A percentile compares a stretch with the other conserved stretches of the same genome.
phyloP scores from a whole-genome alignment of 192 early-diverging fungal genomes.

The Diversispora eburnea region DNA sequence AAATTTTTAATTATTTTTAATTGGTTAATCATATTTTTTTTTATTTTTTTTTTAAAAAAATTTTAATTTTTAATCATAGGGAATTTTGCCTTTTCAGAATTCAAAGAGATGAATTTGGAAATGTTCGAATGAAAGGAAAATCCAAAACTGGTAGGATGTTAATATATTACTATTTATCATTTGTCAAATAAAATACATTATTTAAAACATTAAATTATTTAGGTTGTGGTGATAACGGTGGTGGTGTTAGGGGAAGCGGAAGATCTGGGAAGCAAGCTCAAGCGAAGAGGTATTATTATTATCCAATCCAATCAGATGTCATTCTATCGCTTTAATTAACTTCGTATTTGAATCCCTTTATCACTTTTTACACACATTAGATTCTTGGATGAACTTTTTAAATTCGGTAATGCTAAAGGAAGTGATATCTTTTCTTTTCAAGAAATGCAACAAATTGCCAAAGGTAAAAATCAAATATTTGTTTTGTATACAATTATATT shows the following conservation, averaged over 20 bases:
- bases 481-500: background rate
- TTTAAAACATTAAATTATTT: too few species aligned
- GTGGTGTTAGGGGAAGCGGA: conserved; percentile 14
- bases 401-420: conserved; percentile 52
- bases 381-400: conserved; percentile 61
- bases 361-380: conserved; percentile 4
- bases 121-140: background rate
- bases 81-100: conserved; percentile 61
- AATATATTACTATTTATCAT: conserved; percentile 33
- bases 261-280: conserved; percentile 29
- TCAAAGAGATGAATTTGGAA: conserved; percentile 26
- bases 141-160: conserved; percentile 38
- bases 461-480: conserved; percentile 31
- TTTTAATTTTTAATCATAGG: conserved; percentile 53
- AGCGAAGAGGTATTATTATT: conserved; percentile 13
- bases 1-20: conserved; percentile 28
- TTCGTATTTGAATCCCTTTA: background rate
- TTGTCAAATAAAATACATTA: too few species aligned
- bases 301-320: background rate
- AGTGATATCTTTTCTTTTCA: conserved; percentile 68
- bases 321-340: background rate
- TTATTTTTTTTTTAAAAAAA: conserved; percentile 22
- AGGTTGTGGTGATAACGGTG: too few species aligned
- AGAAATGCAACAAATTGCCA: conserved; percentile 56
- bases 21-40: background rate